These are phyloP conservation scores for Mycena rosella DNA, from an alignment of 768 basidiomycete species.

Conservation along the genomic window DNA sequence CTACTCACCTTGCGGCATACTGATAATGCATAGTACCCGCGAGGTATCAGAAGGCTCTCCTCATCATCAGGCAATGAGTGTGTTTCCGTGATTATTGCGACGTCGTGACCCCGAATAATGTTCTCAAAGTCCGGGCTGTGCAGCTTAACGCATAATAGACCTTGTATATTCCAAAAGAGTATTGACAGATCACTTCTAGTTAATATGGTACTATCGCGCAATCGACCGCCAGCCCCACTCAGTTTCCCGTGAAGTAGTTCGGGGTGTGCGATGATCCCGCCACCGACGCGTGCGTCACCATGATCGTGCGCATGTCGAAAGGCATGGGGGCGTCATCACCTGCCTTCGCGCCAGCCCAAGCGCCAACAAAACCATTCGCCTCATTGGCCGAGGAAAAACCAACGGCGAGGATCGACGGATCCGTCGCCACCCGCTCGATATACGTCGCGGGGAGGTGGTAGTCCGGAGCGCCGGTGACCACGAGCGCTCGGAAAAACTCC, in stretches of 20 bases:
- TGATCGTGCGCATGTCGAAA: not conserved
- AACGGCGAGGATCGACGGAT: not conserved
- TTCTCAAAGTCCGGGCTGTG: constrained; percentile 25
- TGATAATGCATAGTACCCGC: constrained; percentile 12
- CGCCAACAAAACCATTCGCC: not conserved
- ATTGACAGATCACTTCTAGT: not conserved
- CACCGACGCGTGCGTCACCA: not conserved
- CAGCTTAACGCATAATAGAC: constrained; percentile 18
- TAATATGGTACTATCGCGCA: not conserved
- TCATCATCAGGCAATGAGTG: constrained; percentile 17
- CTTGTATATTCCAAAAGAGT: constrained; percentile 18
- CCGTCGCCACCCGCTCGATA: not conserved
- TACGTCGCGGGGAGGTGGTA: not conserved
- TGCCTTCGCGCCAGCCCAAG: constrained; percentile 1
- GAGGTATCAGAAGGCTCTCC: constrained; percentile 12
- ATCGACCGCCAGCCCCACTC: constrained; percentile 21
- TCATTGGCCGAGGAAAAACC: not conserved
- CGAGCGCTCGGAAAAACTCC: not conserved
- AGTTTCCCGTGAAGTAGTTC: constrained; percentile 23
- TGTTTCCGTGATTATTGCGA: constrained; percentile 9
- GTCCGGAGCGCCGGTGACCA: not conserved
- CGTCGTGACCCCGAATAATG: not conserved
- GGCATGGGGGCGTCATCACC: constrained; percentile 2
- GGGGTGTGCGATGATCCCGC: not conserved
- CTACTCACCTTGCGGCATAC: constrained; percentile 6